Evolutionary conservation across 192 early-diverging fungal genomes (phyloP).

Genomic region (Umbelopsis sp.): DNA sequence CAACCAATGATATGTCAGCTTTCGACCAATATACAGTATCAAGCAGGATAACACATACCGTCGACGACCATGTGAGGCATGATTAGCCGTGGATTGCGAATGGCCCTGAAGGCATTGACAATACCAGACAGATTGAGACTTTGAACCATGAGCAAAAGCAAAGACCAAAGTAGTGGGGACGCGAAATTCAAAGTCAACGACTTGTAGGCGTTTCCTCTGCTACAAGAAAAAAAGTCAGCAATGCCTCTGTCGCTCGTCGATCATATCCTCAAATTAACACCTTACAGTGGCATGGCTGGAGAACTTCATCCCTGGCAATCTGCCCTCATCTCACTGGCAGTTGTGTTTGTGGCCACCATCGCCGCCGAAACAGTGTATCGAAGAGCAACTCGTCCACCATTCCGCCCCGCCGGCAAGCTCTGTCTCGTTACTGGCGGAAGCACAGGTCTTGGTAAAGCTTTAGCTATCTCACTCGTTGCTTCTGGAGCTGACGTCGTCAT

Average conservation of each 20-base stretch:
- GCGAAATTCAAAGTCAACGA: constrained; percentile 7
- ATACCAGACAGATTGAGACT: constrained; percentile 76
- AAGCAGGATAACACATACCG: constrained; percentile 38
- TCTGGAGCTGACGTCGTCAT: constrained; percentile 74
- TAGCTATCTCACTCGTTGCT: constrained; percentile 66
- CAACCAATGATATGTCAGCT: not conserved
- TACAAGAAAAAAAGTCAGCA: constrained; percentile 7
- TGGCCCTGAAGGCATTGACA: constrained; percentile 50
- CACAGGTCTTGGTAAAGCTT: constrained; percentile 66
- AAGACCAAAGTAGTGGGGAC: not conserved
- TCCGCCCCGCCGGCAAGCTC: constrained; percentile 60
- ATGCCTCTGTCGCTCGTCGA: constrained; percentile 30
- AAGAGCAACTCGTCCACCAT: constrained; percentile 25
- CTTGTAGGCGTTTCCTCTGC: not conserved
- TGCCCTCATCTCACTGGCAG: constrained; percentile 28
- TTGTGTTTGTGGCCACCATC: constrained; percentile 19
- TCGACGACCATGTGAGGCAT: constrained; percentile 77
- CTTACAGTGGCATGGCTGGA: constrained; percentile 22
- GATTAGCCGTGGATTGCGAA: constrained; percentile 68
- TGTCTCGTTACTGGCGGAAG: constrained; percentile 78
- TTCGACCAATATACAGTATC: not conserved
- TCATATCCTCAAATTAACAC: constrained; percentile 31
- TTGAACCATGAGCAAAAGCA: constrained; percentile 65
- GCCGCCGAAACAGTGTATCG: constrained; percentile 21
- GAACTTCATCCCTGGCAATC: constrained; percentile 33